Percentiles rank a stretch among this genome's conserved stretches.
These are phyloP conservation scores for Teratosphaeria zuluensis DNA, from an alignment of 2,329 filamentous ascomycete genomes.

Conservation along the genomic window DNA sequence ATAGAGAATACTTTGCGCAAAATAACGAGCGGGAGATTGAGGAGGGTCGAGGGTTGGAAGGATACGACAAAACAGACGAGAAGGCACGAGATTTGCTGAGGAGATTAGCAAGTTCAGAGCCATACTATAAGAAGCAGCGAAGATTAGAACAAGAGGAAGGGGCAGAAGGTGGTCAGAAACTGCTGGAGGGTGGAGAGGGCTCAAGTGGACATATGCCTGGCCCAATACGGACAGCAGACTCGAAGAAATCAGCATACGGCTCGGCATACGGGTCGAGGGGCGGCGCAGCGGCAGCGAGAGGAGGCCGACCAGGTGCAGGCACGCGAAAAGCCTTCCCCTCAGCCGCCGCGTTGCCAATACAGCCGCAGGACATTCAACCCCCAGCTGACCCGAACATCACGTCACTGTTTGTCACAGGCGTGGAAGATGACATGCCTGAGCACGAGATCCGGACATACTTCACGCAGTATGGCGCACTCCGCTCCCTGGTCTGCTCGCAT, in stretches of 20 bases:
- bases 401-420: constrained; percentile 86
- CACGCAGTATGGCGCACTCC: constrained; percentile 76
- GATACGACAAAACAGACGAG: constrained; percentile 94
- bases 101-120: constrained; percentile 80
- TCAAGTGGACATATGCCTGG: constrained; percentile 43
- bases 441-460: constrained; percentile 87
- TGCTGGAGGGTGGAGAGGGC: constrained; percentile 29
- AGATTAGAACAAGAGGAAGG: constrained; percentile 44
- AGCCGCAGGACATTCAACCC: constrained; percentile 74
- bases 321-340: constrained; percentile 52
- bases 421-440: constrained; percentile 93
- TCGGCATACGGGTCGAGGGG: constrained; percentile 20
- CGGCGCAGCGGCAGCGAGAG: constrained; percentile 28
- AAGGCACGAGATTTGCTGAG: constrained; percentile 84
- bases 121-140: constrained; percentile 85
- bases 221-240: constrained; percentile 66
- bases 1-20: constrained; percentile 94
- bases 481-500: constrained; percentile 90
- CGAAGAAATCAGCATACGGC: constrained; percentile 27
- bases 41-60: constrained; percentile 77
- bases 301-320: constrained; percentile 37
- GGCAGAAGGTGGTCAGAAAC: constrained; percentile 34
- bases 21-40: constrained; percentile 94
- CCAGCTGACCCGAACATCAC: constrained; percentile 78
- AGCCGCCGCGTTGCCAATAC: constrained; percentile 65